These are phyloP conservation scores for Erodium moschatum DNA, from an alignment of 441 rosid species.

Conservation along the genomic window DNA sequence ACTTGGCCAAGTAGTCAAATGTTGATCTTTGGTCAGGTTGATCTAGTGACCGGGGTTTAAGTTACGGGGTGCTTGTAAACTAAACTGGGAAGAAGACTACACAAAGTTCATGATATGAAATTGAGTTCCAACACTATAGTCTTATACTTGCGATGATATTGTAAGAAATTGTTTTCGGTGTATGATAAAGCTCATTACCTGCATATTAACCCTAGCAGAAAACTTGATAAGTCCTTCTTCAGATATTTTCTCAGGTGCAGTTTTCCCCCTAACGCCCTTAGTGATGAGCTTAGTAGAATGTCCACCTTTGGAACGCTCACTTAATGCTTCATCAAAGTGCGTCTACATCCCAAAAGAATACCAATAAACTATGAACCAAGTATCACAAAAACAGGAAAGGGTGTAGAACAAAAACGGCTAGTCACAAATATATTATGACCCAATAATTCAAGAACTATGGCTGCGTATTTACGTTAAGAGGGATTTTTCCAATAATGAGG, in stretches of 20 bases:
- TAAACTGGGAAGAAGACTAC: not conserved
- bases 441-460: not conserved
- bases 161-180: not conserved
- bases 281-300: constrained; percentile 65
- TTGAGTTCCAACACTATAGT: not conserved
- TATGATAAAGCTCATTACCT: constrained; percentile 38
- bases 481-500: not conserved
- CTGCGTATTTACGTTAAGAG: not conserved
- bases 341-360: constrained; percentile 42
- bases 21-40: too few relatives aligned
- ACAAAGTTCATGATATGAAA: not conserved
- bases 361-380: constrained; percentile 13
- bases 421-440: not conserved
- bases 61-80: not conserved
- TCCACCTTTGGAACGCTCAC: constrained; percentile 73
- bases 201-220: constrained; percentile 75
- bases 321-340: constrained; percentile 91
- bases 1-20: too few relatives aligned
- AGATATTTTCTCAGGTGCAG: constrained; percentile 67
- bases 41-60: too few relatives aligned
- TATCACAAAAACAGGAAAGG: not conserved
- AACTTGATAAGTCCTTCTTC: constrained; percentile 84
- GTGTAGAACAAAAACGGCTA: not conserved
- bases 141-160: not conserved
- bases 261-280: constrained; percentile 73